A percentile compares a stretch with the other conserved stretches of the same genome.
Evolutionary conservation across 129 eudicot species (phyloP).

Genomic region (Erigeron canadensis): DNA sequence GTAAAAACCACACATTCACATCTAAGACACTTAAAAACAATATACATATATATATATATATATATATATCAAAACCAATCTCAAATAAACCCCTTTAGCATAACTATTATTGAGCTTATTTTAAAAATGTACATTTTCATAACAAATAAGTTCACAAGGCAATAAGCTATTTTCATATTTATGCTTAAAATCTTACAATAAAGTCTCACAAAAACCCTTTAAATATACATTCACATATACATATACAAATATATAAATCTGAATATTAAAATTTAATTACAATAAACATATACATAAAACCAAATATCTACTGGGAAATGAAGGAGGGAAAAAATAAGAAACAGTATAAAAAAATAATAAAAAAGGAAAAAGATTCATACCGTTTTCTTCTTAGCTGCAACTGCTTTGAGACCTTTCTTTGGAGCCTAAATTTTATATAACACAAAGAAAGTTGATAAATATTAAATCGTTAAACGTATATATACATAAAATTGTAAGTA

Average conservation of each 20-base stretch:
- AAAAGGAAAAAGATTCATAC: constrained; percentile 7
- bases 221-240: no score
- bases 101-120: no score
- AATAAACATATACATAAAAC: no score
- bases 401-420: constrained; percentile 35
- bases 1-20: background rate
- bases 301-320: background rate
- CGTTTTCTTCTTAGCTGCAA: constrained; percentile 42
- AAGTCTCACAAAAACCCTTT: no score
- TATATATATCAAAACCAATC: no score
- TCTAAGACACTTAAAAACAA: background rate
- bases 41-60: no score
- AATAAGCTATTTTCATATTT: background rate
- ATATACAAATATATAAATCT: no score
- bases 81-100: no score
- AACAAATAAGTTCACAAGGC: background rate
- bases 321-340: background rate
- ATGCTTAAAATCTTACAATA: no score
- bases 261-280: no score
- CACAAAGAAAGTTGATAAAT: background rate
- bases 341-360: background rate
- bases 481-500: background rate
- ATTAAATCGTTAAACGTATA: background rate
- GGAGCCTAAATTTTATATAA: constrained; percentile 32
- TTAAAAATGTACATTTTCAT: background rate